Percentiles rank a stretch among this genome's conserved stretches.
Conservation (phyloP, 495 filamentous ascomycete genomes). For the Podospora appendiculata region DNA sequence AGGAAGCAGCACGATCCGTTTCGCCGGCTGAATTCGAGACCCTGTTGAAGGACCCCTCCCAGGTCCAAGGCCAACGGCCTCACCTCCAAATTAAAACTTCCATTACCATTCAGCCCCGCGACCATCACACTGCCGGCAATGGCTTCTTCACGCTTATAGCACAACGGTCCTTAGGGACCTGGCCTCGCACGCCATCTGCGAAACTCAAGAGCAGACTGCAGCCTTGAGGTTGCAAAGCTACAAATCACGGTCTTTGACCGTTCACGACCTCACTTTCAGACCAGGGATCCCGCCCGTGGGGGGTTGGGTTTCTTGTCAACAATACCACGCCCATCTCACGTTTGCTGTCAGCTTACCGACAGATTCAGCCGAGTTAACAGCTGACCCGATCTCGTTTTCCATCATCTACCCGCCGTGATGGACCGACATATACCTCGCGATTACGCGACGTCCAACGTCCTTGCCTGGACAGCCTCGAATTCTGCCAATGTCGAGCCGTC, state of each 20-base stretch:
- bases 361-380: too few species aligned
- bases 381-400: neutral
- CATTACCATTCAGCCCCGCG: constrained; percentile 7
- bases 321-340: too few species aligned
- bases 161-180: constrained; percentile 50
- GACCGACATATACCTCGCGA: constrained; percentile 31
- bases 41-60: neutral
- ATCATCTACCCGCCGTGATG: constrained; percentile 19
- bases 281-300: neutral
- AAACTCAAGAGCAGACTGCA: constrained; percentile 8
- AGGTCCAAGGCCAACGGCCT: constrained; percentile 13
- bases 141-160: constrained; percentile 44
- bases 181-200: constrained; percentile 21
- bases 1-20: neutral
- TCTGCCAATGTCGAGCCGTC: constrained; percentile 34
- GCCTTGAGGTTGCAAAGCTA: neutral
- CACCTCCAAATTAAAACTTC: constrained; percentile 13
- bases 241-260: neutral
- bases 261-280: neutral
- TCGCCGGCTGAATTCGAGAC: neutral
- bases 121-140: constrained; percentile 21
- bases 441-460: constrained; percentile 28
- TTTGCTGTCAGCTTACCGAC: too few species aligned
- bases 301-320: neutral
- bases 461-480: constrained; percentile 32